Conservation (phyloP, 1,284 basidiomycete species). For the Fomitopsis betulina region DNA sequence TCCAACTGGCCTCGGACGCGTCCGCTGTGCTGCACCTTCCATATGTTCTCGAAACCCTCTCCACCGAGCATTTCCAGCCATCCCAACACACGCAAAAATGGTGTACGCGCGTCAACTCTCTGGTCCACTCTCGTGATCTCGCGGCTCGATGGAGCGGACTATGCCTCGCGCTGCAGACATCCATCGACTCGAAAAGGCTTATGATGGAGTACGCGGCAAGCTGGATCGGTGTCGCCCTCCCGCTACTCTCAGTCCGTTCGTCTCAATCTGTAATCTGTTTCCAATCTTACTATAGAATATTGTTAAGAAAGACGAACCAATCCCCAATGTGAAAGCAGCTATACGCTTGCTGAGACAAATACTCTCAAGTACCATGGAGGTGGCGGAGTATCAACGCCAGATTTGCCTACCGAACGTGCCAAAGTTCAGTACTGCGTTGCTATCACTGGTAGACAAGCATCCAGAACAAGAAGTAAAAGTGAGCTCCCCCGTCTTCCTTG, state of each 20-base stretch:
- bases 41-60: slow-evolving; percentile 50
- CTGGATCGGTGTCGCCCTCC: slow-evolving; percentile 63
- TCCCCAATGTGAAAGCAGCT: slow-evolving; percentile 51
- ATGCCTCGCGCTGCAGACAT: slow-evolving; percentile 63
- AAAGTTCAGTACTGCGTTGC: slow-evolving; percentile 59
- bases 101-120: slow-evolving; percentile 60
- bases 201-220: slow-evolving; percentile 67
- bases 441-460: slow-evolving; percentile 49
- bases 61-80: slow-evolving; percentile 43
- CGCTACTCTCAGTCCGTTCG: slow-evolving; percentile 61
- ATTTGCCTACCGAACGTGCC: slow-evolving; percentile 64
- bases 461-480: slow-evolving; percentile 52
- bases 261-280: slow-evolving; percentile 15
- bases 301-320: slow-evolving; percentile 62
- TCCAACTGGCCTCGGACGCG: slow-evolving; percentile 64
- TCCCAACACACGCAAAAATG: slow-evolving; percentile 70
- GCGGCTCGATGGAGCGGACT: slow-evolving; percentile 73
- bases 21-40: slow-evolving; percentile 54
- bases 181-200: slow-evolving; percentile 46
- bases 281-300: slow-evolving; percentile 17
- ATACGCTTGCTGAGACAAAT: slow-evolving; percentile 58
- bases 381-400: slow-evolving; percentile 74
- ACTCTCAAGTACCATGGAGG: slow-evolving; percentile 51
- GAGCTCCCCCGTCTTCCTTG: background rate
- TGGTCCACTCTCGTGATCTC: slow-evolving; percentile 69